Base-by-base conservation (phyloP, 805 yeast species). In the Saturnispora gosingensis region DNA sequence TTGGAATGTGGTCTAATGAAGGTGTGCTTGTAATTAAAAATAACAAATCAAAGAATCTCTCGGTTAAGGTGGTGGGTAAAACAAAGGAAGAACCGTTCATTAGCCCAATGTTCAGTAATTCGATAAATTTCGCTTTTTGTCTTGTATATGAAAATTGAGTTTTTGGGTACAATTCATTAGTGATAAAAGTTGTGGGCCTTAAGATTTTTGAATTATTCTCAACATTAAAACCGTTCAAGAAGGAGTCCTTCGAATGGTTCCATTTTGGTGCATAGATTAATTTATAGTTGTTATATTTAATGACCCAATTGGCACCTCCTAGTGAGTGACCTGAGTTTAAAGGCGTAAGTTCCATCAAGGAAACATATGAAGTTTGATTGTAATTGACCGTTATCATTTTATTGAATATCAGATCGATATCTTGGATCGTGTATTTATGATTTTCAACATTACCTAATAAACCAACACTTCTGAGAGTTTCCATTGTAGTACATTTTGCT, bases 181-280 rank as follows among this genome's bases (percentile, higher is more conserved):
- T 85, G 34, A 91, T 80, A 50, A 93, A 70, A 0, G 93, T 86
- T 1, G 95, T 83, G 2, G 98, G 96, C 62, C 95, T 74, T 55
- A 78, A 60, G 28, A 90, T 70, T 40, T 78, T 76, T 0, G 86
- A 74, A n/a, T 81, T 68, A 46, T 53, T 55, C 30, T 86, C 66
- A 5, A 58, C 34, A 22, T 75, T 74, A 4, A 93, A 85, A 28
- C 89, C 82, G 55, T 83, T 85, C 49, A 93, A 68, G 58, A 89
- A 89, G 0, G 87, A 77, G 62, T 91, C 98, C 57, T 81, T 82
- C 1, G 97, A 83, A 63, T 93, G 98, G 65, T 90, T 91, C 98
- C 98, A 93, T 44, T 85, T 81, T 2, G 93, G 89, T 0, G 96
- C 95, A 65, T 88, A 88, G 2, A 91, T 72, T n/a, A 90, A 70